Evolutionary conservation across 345 rosid species (phyloP).

Genomic region (Gossypium rotundifolium): DNA sequence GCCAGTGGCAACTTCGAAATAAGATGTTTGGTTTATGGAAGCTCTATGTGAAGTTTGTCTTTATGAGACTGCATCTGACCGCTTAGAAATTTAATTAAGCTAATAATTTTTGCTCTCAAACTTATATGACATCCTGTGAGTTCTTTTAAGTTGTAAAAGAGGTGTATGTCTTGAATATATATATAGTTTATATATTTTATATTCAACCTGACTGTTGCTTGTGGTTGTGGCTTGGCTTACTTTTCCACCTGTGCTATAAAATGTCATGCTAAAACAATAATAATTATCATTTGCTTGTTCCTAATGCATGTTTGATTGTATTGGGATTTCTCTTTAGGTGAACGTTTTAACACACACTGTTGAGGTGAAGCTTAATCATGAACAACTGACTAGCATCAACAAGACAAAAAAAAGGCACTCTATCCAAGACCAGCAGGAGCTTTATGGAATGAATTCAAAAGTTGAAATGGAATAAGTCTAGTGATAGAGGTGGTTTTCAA

Average conservation of each 20-base stretch:
- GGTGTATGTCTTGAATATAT: no score
- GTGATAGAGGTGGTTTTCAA: not conserved
- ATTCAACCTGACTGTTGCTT: not conserved
- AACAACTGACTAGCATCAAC: conserved; percentile 15
- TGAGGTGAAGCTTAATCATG: conserved; percentile 17
- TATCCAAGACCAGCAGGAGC: conserved; percentile 53
- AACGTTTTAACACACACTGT: conserved; percentile 52
- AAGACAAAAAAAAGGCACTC: conserved; percentile 37
- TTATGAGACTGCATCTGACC: no score
- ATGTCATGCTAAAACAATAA: not conserved
- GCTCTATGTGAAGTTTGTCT: no score
- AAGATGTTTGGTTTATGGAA: no score
- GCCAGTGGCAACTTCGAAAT: no score
- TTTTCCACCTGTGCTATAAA: not conserved
- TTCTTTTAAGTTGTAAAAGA: no score
- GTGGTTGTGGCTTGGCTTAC: not conserved
- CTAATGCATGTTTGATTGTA: not conserved
- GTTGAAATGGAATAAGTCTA: conserved; percentile 10
- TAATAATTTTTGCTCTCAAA: no score
- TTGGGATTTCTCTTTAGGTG: conserved; percentile 32
- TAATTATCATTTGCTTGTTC: not conserved
- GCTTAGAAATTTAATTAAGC: no score
- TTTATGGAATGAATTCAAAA: conserved; percentile 23
- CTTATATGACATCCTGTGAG: no score
- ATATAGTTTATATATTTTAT: no score